These are phyloP conservation scores for Ilex paraguariensis DNA, from an alignment of 305 asterid genomes.

Conservation along the genomic window DNA sequence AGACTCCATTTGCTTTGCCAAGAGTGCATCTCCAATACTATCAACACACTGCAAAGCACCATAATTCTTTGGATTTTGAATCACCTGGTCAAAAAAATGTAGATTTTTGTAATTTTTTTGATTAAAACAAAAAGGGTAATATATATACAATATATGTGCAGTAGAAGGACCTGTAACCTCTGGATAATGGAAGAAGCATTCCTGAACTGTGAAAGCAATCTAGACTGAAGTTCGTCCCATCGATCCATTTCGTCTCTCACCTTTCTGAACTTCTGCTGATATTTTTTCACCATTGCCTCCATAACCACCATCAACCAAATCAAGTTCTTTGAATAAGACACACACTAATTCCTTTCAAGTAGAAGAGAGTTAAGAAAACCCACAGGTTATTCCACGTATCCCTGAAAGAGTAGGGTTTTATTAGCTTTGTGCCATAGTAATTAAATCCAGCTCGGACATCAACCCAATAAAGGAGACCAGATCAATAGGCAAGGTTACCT, in stretches of 20 bases:
- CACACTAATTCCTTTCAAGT: too few relatives aligned
- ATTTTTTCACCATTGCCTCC: conserved; percentile 59
- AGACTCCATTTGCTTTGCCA: conserved; percentile 70
- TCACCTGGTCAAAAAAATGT: conserved; percentile 27
- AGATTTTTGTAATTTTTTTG: too few relatives aligned
- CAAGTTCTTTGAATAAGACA: too few relatives aligned
- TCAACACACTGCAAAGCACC: conserved; percentile 51
- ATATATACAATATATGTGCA: too few relatives aligned
- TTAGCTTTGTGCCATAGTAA: too few relatives aligned
- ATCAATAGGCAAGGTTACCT: too few relatives aligned
- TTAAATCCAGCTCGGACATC: too few relatives aligned
- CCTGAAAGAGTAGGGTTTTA: too few relatives aligned
- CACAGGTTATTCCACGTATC: too few relatives aligned
- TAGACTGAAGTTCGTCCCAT: conserved; percentile 71
- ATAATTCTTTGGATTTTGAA: conserved; percentile 44
- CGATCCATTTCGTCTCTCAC: conserved; percentile 53
- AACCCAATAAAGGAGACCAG: too few relatives aligned
- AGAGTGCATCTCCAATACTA: conserved; percentile 50
- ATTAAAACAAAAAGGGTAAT: too few relatives aligned
- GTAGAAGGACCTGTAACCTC: conserved; percentile 55
- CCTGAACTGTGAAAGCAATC: conserved; percentile 48
- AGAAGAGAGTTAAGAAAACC: too few relatives aligned
- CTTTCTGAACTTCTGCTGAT: conserved; percentile 59
- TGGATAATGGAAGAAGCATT: conserved; percentile 64
- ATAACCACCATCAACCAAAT: conserved; percentile 17